Percentiles rank a stretch among this genome's conserved stretches.
Conservation (phyloP, 1,284 basidiomycete genomes). For the Ustilago xerochloae region DNA sequence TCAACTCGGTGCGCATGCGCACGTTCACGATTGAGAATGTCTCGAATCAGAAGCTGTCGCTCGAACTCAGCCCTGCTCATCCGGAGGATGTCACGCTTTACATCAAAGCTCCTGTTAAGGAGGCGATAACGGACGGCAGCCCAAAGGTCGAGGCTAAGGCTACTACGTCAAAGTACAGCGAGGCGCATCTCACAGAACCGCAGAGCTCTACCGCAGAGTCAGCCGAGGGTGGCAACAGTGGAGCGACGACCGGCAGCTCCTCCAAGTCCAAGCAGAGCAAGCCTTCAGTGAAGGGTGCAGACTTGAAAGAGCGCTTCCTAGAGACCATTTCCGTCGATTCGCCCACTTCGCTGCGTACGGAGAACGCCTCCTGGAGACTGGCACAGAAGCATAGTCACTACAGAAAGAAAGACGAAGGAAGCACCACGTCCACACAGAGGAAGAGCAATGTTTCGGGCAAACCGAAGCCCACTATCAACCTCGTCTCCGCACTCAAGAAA, state of each 20-base stretch:
- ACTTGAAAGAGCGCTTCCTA: constrained; percentile 71
- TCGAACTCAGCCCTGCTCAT: constrained; percentile 71
- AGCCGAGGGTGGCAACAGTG: constrained; percentile 1
- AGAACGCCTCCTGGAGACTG: constrained; percentile 61
- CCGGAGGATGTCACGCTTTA: constrained; percentile 72
- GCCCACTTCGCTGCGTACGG: constrained; percentile 55
- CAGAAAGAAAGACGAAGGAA: constrained; percentile 41
- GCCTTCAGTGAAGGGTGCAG: constrained; percentile 46
- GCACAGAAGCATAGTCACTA: constrained; percentile 62
- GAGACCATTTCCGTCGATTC: constrained; percentile 70
- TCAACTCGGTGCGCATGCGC: constrained; percentile 70
- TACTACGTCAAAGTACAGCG: constrained; percentile 20
- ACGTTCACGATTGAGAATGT: constrained; percentile 71
- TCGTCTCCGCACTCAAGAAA: constrained; percentile 70
- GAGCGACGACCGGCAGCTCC: neutral
- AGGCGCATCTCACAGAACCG: constrained; percentile 16
- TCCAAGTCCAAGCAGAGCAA: constrained; percentile 29
- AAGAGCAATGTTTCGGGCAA: constrained; percentile 30
- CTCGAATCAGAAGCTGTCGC: constrained; percentile 66
- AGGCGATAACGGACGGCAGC: constrained; percentile 10
- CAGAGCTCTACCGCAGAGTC: constrained; percentile 11
- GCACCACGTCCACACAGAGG: constrained; percentile 23
- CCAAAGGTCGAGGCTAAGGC: constrained; percentile 33
- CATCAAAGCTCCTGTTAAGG: constrained; percentile 59
- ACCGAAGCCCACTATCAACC: constrained; percentile 54